Evolutionary conservation across 352 stramenopile genomes (phyloP), one percentile per base, ranked within the genome.

Genomic region (Globisporangium cederbergense): DNA sequence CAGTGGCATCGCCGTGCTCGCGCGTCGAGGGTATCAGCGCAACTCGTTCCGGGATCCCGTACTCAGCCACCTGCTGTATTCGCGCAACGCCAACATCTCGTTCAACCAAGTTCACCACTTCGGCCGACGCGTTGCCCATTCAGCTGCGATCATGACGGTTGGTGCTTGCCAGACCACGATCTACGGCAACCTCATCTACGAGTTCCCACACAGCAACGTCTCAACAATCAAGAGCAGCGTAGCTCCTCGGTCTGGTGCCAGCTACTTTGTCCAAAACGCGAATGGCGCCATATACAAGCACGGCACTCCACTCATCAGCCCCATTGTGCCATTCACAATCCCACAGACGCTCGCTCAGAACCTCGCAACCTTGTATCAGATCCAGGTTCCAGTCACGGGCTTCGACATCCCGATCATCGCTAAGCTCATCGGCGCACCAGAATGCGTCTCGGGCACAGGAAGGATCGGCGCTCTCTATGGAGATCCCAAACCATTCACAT

Each of bases 51-150:
- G 56, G 3, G 50, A 69, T 0, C 51, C 64, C 8, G 78, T 89
- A 11, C 68, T 78, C 4, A 56, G 58, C 3, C 71, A 82, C 20
- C 53, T 89, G 5, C 65, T 93, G 18, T 69, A 72, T 14, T 76
- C 81, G 2, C 71, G 70, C 0, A 58, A 64, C 4, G 59, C 79
- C 18, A 89, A 82, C 45, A 58, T 93, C 14, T 88, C 81, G n/a
- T 89, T 74, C 58, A 93, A 93, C 58, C 81, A 91, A 56, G 66
- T 93, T 1, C 82, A 93, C 59, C 79, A 91, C 28, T 73, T 88
- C 45, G 85, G 85, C 8, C 76, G 73, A 11, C 70, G 75, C 40
- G 65, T 85, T 18, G 50, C 76, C 1, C 85, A 88, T 51, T 83
- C 76, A 18, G 75, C 74, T 18, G 85, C 74, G 0, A 69, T 91